Percentiles rank a stretch among this genome's conserved stretches.
Evolutionary conservation across 2,329 filamentous ascomycete species (phyloP).

Genomic region (Aspergillus chevalieri): DNA sequence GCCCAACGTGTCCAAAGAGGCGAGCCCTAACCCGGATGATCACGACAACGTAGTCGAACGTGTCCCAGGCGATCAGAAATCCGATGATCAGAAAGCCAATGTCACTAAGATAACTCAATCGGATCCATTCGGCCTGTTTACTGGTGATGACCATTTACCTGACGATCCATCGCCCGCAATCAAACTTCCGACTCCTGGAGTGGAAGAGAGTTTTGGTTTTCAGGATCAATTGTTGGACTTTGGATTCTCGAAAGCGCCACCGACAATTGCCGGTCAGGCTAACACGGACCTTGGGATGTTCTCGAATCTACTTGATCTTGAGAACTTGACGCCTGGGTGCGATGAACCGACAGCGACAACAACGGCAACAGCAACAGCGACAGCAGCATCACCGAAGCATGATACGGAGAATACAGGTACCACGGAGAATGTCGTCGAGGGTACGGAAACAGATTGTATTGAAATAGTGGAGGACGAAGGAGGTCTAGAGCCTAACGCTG

Average conservation of each 20-base stretch:
- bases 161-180: background rate
- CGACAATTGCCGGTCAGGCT: background rate
- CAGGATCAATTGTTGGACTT: slow-evolving; percentile 18
- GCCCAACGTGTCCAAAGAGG: background rate
- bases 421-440: background rate
- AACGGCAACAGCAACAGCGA: background rate
- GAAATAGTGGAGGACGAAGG: slow-evolving; percentile 20
- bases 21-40: slow-evolving; percentile 2
- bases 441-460: background rate
- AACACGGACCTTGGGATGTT: background rate
- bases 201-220: slow-evolving; percentile 3
- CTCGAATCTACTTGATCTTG: slow-evolving; percentile 12
- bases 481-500: slow-evolving; percentile 17
- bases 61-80: no score
- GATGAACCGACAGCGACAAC: background rate
- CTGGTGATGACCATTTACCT: background rate
- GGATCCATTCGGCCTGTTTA: background rate
- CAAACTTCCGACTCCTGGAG: background rate
- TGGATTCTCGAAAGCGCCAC: slow-evolving; percentile 6
- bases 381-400: background rate
- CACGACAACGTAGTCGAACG: background rate
- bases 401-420: background rate
- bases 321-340: background rate
- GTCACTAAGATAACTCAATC: background rate
- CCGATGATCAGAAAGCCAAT: background rate